These are phyloP conservation scores for Lactarius trivialis DNA, from an alignment of 768 basidiomycete species.

Conservation along the genomic window DNA sequence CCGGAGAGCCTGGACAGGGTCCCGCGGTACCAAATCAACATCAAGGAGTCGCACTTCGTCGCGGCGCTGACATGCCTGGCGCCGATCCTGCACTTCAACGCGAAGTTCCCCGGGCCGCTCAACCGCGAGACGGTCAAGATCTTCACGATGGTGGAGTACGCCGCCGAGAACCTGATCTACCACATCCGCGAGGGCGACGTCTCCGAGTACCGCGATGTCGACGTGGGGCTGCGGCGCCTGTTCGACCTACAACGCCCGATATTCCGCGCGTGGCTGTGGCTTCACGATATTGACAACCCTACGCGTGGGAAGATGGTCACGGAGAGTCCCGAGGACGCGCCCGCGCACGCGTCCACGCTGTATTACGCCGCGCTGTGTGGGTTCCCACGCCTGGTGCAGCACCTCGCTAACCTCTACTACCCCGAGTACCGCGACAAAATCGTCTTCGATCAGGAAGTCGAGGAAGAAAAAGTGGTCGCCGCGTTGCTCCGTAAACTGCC, in stretches of 20 bases:
- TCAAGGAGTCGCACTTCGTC: constrained; percentile 10
- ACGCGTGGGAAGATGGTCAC: constrained; percentile 2
- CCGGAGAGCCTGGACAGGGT: neutral
- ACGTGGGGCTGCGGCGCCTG: constrained; percentile 11
- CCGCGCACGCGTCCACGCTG: neutral
- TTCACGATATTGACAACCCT: constrained; percentile 14
- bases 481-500: neutral
- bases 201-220: neutral
- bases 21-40: constrained; percentile 2
- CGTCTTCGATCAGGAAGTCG: neutral
- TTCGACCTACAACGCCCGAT: constrained; percentile 3
- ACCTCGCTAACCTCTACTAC: constrained; percentile 1
- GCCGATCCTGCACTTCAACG: constrained; percentile 13
- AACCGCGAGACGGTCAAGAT: constrained; percentile 9
- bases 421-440: neutral
- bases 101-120: neutral
- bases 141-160: constrained; percentile 15
- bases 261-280: constrained; percentile 12
- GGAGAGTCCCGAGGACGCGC: neutral
- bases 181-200: constrained; percentile 1
- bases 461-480: neutral
- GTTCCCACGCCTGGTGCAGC: constrained; percentile 5
- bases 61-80: constrained; percentile 8
- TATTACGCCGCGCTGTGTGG: constrained; percentile 13
- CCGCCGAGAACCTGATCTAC: constrained; percentile 3